These are phyloP conservation scores for Botrytis tulipae DNA, from an alignment of 2,329 filamentous ascomycete genomes.

Conservation along the genomic window DNA sequence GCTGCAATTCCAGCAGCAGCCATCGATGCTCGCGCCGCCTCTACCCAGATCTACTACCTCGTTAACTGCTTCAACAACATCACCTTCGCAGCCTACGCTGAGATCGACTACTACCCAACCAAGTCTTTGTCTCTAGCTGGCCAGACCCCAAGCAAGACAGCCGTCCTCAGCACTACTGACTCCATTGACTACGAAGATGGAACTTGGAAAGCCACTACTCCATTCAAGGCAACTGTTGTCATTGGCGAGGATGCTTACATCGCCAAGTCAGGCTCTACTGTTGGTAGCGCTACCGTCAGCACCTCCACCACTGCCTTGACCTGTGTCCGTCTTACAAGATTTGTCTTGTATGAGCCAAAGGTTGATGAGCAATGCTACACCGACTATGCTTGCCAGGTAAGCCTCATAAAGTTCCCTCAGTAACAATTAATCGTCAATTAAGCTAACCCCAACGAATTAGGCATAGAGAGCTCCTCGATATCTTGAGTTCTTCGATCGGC, in stretches of 20 bases:
- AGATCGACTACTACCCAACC: constrained; percentile 11
- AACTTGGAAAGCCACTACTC: constrained; percentile 9
- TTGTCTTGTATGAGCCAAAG: constrained; percentile 20
- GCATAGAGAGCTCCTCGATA: background rate
- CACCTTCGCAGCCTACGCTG: constrained; percentile 7
- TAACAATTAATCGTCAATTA: background rate
- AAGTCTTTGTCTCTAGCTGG: background rate
- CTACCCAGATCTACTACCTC: constrained; percentile 19
- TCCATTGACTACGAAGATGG: constrained; percentile 21
- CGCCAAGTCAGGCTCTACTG: background rate
- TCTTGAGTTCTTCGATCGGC: background rate
- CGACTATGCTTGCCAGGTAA: constrained; percentile 19
- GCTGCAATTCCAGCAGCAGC: background rate
- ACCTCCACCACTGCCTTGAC: background rate
- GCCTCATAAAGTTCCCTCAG: background rate
- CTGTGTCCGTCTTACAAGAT: constrained; percentile 14
- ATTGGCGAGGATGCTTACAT: constrained; percentile 8
- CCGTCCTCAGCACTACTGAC: background rate
- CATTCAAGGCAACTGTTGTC: background rate
- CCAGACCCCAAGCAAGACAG: background rate
- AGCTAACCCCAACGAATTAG: constrained; percentile 14
- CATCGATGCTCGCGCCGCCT: background rate
- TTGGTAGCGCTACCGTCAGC: constrained; percentile 7
- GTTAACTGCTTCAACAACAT: constrained; percentile 21
- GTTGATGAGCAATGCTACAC: constrained; percentile 13